Base-by-base conservation (phyloP, 2,329 filamentous ascomycete genomes). In the Penicillium sp. region DNA sequence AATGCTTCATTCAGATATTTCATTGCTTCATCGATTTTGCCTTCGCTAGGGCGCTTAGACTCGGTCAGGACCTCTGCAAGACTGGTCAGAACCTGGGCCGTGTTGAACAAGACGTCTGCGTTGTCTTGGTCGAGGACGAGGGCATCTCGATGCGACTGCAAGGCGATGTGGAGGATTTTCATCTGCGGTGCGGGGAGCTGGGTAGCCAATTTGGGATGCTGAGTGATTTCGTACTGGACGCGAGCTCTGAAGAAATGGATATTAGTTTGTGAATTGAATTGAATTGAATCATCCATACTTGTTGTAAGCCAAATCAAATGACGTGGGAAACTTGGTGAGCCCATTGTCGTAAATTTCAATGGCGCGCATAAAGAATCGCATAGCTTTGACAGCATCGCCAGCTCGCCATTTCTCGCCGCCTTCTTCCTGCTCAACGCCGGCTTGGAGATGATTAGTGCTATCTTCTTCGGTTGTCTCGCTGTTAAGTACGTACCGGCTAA, bases 271-370 rank as follows among this genome's bases (percentile, higher is more conserved):
- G 40, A 21, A 2, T 23, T 43, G 30, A 35, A 35, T 14, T 14
- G 30, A 35, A 35, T 21, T 43, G 40, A 21, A 18, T 20, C 7
- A 6, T 5, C 72, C 80, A 63, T 70, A 86, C 83, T 88, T 89
- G 70, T 90, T 90, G 69, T 90, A 90, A 11, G 87, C 86, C 35
- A 90, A 77, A 71, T 90, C 88, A 70, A 90, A 86, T 20, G 80
- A 84, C 9, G 68, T 66, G 1, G 86, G 84, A 66, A 83, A 85
- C 59, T 77, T 82, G 49, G 74, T 73, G 30, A 90, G 67, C 12
- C 85, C 88, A 53, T 83, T 79, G 60, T 84, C 81, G 65, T 90
- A 91, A 46, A 79, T 78, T 52, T 87, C 81, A 52, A 89, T 80
- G 12, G 88, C 87, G 60, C 85, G 77, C 61, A 84, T 78, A 66